Evolutionary conservation across 352 stramenopile species (phyloP).

Genomic region (Peronospora belbahrii): DNA sequence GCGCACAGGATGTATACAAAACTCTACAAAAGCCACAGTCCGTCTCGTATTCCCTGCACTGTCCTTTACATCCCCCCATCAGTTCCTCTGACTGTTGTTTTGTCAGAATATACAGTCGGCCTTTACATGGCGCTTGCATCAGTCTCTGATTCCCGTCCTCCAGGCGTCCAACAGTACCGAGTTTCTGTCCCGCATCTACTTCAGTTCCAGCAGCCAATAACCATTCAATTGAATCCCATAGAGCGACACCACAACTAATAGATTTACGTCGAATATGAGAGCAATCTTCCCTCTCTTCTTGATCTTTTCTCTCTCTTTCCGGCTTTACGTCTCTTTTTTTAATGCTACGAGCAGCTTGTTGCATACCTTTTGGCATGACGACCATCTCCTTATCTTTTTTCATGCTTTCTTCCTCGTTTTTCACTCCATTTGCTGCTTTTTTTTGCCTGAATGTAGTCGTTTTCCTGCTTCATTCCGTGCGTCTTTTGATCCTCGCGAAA

Average conservation of each 20-base stretch:
- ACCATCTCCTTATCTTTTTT: conserved; percentile 15
- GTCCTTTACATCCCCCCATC: conserved; percentile 5
- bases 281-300: conserved; percentile 15
- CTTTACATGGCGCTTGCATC: conserved; percentile 84
- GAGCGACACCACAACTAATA: conserved; percentile 27
- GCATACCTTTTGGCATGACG: not conserved
- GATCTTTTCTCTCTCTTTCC: conserved; percentile 18
- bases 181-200: conserved; percentile 50
- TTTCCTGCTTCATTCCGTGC: conserved; percentile 12
- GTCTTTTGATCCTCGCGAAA: conserved; percentile 1
- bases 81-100: conserved; percentile 22
- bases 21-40: conserved; percentile 58
- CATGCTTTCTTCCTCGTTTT: conserved; percentile 22
- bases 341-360: too few species aligned
- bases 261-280: conserved; percentile 54
- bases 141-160: conserved; percentile 50
- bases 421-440: conserved; percentile 9
- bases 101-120: conserved; percentile 55
- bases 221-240: conserved; percentile 43
- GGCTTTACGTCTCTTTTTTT: conserved; percentile 17
- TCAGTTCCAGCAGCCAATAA: conserved; percentile 30
- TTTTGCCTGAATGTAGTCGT: conserved; percentile 14
- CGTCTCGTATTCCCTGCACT: conserved; percentile 1
- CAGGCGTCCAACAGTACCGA: conserved; percentile 46
- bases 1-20: conserved; percentile 69